Evolutionary conservation across 1,284 basidiomycete genomes (phyloP).

Genomic region (Tilletia walkeri): DNA sequence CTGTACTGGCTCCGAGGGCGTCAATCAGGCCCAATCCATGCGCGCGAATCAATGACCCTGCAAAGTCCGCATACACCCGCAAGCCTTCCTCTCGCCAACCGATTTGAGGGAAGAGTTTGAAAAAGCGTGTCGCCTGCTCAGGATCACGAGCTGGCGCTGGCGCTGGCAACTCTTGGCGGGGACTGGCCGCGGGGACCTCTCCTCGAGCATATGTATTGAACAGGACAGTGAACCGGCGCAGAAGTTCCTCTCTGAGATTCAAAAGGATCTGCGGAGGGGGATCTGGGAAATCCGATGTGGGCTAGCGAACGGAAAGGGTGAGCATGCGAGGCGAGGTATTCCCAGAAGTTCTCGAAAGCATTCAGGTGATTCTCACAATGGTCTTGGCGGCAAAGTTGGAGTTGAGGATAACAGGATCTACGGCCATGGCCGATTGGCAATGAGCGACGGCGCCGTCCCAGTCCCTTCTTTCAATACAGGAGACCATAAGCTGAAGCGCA

Average conservation of each 20-base stretch:
- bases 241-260: constrained; percentile 70
- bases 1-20: constrained; percentile 20
- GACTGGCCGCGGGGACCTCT: constrained; percentile 61
- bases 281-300: constrained; percentile 79
- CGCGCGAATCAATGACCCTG: constrained; percentile 73
- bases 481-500: constrained; percentile 72
- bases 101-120: constrained; percentile 92
- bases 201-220: constrained; percentile 76
- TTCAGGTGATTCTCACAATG: constrained; percentile 58
- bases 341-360: neutral
- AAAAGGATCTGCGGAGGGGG: constrained; percentile 81
- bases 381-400: constrained; percentile 82
- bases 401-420: constrained; percentile 73
- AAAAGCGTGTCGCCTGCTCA: constrained; percentile 84
- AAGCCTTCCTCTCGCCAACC: constrained; percentile 79
- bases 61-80: constrained; percentile 88
- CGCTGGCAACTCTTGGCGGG: neutral
- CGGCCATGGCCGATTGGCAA: constrained; percentile 81
- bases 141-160: neutral
- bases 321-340: neutral
- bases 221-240: constrained; percentile 72
- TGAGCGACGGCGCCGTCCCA: constrained; percentile 93
- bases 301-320: constrained; percentile 51
- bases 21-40: constrained; percentile 35
- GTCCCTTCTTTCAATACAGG: constrained; percentile 77